phyloP scores from a whole-genome alignment of 257 asterid genomes.

The Mentha longifolia region DNA sequence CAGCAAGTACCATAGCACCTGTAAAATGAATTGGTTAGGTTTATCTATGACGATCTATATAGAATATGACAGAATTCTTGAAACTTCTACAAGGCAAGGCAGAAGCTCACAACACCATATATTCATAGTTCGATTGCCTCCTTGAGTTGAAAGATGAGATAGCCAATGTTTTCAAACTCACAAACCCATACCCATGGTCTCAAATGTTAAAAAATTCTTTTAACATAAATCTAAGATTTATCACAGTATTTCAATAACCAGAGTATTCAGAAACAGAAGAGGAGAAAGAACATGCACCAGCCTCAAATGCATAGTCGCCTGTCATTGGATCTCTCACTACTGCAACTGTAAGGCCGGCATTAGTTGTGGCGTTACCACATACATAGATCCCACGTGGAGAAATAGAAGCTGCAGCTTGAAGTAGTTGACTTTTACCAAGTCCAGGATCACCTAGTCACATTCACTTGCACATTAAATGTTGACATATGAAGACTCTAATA shows the following conservation, averaged over 20 bases:
- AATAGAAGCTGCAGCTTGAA: conserved; percentile 97
- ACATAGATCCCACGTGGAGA: conserved; percentile 98
- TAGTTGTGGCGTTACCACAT: conserved; percentile 97
- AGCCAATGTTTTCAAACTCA: not conserved
- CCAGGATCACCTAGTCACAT: conserved; percentile 89
- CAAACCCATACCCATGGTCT: not conserved
- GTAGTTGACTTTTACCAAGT: conserved; percentile 96
- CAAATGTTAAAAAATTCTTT: no score
- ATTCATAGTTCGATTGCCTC: not conserved
- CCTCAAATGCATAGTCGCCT: conserved; percentile 97
- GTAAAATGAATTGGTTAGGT: conserved; percentile 31
- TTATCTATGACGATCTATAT: conserved; percentile 23
- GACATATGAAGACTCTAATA: conserved; percentile 27
- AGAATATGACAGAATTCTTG: not conserved
- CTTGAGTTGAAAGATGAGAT: not conserved
- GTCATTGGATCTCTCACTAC: conserved; percentile 95
- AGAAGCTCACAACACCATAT: no score
- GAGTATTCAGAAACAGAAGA: conserved; percentile 11
- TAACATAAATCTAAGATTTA: not conserved
- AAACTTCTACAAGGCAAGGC: conserved; percentile 1
- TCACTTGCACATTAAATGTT: conserved; percentile 29
- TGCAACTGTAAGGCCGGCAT: conserved; percentile 98
- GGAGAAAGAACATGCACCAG: conserved; percentile 60
- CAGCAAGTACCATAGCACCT: conserved; percentile 99
- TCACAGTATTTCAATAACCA: conserved; percentile 20